These are phyloP conservation scores for Naematelia aurantialba DNA, from an alignment of 768 basidiomycete genomes.

Conservation along the genomic window DNA sequence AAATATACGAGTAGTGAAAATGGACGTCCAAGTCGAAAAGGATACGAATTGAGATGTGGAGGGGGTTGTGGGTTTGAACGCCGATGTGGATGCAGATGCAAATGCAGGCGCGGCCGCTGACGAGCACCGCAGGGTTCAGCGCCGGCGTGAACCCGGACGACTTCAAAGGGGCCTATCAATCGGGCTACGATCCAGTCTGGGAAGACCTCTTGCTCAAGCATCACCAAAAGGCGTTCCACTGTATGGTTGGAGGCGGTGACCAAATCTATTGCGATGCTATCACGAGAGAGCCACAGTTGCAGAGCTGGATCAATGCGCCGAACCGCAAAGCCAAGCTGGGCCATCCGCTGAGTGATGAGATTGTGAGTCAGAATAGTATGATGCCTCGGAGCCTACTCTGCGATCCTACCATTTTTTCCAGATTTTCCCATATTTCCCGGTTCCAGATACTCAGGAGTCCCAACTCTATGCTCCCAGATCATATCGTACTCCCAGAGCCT, in stretches of 20 bases:
- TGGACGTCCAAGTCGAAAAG: no score
- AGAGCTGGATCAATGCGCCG: conserved; percentile 63
- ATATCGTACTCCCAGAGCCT: no score
- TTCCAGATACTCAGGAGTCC: no score
- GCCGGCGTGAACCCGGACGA: conserved; percentile 83
- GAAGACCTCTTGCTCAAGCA: conserved; percentile 84
- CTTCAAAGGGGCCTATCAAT: conserved; percentile 70
- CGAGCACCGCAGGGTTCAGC: conserved; percentile 46
- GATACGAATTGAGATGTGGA: no score
- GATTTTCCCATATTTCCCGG: no score
- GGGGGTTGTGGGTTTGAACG: no score
- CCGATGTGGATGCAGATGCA: background rate
- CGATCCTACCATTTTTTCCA: background rate
- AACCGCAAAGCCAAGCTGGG: conserved; percentile 61
- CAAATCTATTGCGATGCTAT: conserved; percentile 71
- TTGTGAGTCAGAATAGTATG: conserved; percentile 47
- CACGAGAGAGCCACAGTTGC: conserved; percentile 62
- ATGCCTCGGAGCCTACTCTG: background rate
- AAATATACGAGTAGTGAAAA: no score
- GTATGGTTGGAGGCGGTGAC: conserved; percentile 89
- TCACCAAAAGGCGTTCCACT: conserved; percentile 74
- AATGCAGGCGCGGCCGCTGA: background rate
- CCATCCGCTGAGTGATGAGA: conserved; percentile 66
- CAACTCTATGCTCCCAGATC: no score
- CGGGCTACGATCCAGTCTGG: conserved; percentile 86